These are phyloP conservation scores for Termitomyces sp. DNA, from an alignment of 768 basidiomycete species.

Conservation along the genomic window DNA sequence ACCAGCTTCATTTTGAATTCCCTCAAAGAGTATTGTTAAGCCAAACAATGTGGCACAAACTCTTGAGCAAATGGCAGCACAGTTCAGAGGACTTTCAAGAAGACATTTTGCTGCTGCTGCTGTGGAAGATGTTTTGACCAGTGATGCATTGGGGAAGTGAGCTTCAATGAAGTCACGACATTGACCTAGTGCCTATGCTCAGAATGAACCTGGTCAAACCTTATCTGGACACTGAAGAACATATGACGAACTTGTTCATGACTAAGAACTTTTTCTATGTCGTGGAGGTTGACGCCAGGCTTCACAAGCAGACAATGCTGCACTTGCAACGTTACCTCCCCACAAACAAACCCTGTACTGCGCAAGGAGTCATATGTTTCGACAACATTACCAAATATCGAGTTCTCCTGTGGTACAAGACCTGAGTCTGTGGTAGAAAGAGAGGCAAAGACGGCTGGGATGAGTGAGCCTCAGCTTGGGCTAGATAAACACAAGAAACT, in stretches of 20 bases:
- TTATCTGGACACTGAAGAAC: not conserved
- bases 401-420: slow-evolving; percentile 81
- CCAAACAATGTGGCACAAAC: slow-evolving; percentile 59
- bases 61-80: slow-evolving; percentile 74
- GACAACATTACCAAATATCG: slow-evolving; percentile 65
- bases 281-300: slow-evolving; percentile 47
- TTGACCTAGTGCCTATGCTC: slow-evolving; percentile 70
- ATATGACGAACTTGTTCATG: slow-evolving; percentile 67
- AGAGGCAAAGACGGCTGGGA: slow-evolving; percentile 54
- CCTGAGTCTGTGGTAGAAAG: slow-evolving; percentile 45
- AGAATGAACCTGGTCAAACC: not conserved
- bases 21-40: slow-evolving; percentile 55
- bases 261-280: slow-evolving; percentile 62
- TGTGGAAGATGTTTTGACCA: slow-evolving; percentile 65
- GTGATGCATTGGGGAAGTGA: slow-evolving; percentile 47
- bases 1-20: slow-evolving; percentile 64
- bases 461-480: not conserved
- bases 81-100: slow-evolving; percentile 36
- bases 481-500: not conserved
- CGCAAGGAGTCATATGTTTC: slow-evolving; percentile 73
- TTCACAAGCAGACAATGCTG: slow-evolving; percentile 69
- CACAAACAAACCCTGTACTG: slow-evolving; percentile 48
- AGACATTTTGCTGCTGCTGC: slow-evolving; percentile 62
- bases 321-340: slow-evolving; percentile 55
- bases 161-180: slow-evolving; percentile 58